phyloP scores from a whole-genome alignment of 441 rosid genomes.

The Pelargonium cotyledonis region DNA sequence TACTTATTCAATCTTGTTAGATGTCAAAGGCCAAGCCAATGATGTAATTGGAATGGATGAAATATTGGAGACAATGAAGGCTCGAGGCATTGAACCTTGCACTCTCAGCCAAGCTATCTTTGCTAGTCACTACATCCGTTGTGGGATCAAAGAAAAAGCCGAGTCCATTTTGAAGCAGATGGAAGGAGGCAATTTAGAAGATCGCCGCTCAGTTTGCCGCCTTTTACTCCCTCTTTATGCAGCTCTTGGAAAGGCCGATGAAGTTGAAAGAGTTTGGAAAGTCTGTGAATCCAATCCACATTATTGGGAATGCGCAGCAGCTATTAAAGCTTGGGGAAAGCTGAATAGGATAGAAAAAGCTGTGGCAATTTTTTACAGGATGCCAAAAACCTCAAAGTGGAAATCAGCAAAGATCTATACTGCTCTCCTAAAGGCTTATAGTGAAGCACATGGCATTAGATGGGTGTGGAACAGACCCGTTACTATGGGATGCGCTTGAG shows the following conservation, averaged over 20 bases:
- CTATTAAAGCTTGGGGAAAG: constrained; percentile 76
- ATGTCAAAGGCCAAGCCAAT: constrained; percentile 56
- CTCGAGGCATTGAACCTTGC: constrained; percentile 64
- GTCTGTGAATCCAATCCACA: constrained; percentile 50
- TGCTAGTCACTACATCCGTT: constrained; percentile 56
- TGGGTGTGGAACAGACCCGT: constrained; percentile 59
- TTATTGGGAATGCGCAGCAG: constrained; percentile 48
- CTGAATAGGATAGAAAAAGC: constrained; percentile 55
- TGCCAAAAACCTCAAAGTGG: constrained; percentile 34
- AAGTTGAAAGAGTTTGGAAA: constrained; percentile 74
- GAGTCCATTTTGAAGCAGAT: constrained; percentile 57
- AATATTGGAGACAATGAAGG: constrained; percentile 70
- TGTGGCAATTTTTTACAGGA: constrained; percentile 52
- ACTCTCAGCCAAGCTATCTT: constrained; percentile 32
- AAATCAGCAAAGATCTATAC: constrained; percentile 42
- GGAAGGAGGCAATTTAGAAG: constrained; percentile 61
- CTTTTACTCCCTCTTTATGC: constrained; percentile 63
- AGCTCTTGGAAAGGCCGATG: constrained; percentile 59
- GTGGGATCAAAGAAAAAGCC: constrained; percentile 57
- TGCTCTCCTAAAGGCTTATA: constrained; percentile 58
- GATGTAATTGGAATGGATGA: constrained; percentile 82
- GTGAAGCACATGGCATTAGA: constrained; percentile 61
- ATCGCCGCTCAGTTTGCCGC: constrained; percentile 41
- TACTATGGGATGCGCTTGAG: constrained; percentile 73
- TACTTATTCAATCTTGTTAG: constrained; percentile 70